Conservation (phyloP, 257 asterid genomes). For the Nicotiana knightiana region DNA sequence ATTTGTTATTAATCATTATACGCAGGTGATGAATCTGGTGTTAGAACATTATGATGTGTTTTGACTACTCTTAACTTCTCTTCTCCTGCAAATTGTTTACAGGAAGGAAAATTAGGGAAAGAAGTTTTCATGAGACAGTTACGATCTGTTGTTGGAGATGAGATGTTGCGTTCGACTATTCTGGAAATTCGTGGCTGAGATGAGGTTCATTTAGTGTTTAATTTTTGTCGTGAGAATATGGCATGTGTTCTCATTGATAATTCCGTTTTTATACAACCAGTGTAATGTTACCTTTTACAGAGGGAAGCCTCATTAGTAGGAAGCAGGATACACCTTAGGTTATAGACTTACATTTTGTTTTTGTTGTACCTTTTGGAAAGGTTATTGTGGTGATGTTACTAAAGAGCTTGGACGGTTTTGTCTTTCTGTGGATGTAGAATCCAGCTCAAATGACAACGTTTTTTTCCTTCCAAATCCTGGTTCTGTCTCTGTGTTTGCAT, state of each 20-base stretch:
- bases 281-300: conserved; percentile 13
- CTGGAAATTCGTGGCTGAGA: conserved; percentile 57
- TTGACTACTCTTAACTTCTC: neutral
- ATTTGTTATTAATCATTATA: neutral
- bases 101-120: conserved; percentile 54
- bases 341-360: neutral
- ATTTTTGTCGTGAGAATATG: conserved; percentile 21
- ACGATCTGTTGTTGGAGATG: conserved; percentile 49
- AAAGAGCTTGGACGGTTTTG: conserved; percentile 4
- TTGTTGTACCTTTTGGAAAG: neutral
- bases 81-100: conserved; percentile 13
- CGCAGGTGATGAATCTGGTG: conserved; percentile 5
- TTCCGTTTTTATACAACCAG: neutral
- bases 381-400: conserved; percentile 14
- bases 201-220: conserved; percentile 24
- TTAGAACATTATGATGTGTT: neutral
- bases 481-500: conserved; percentile 6
- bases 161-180: conserved; percentile 39
- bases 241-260: conserved; percentile 8
- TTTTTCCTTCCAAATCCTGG: neutral
- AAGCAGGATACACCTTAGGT: conserved; percentile 16
- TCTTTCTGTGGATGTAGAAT: neutral
- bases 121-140: conserved; percentile 42
- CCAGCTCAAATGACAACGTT: neutral
- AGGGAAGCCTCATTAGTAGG: conserved; percentile 26